Evolutionary conservation across 108 stramenopile genomes (phyloP).

Genomic region (Skeletonema marinoi): DNA sequence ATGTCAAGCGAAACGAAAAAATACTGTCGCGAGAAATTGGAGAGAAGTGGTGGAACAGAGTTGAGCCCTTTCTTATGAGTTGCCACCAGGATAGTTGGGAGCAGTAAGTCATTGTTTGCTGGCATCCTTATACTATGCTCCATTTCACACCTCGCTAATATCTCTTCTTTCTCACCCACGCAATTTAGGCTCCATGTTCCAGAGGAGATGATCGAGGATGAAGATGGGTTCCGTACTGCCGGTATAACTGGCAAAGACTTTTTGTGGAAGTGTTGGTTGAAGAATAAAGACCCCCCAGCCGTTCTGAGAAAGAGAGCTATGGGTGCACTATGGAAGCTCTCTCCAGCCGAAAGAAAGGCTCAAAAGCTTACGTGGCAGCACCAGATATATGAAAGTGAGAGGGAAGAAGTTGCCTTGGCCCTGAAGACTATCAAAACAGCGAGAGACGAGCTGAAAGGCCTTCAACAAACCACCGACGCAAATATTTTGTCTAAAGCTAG

Average conservation of each 20-base stretch:
- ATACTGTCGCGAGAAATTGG: not conserved
- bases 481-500: conserved; percentile 33
- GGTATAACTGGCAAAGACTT: not conserved
- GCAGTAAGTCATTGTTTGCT: not conserved
- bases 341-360: not conserved
- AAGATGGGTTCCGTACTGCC: not conserved
- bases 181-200: not conserved
- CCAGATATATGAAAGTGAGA: not conserved
- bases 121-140: not conserved
- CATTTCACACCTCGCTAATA: not conserved
- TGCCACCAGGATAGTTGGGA: not conserved
- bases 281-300: not conserved
- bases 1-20: not conserved
- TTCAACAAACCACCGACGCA: conserved; percentile 10
- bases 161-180: not conserved
- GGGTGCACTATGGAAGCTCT: not conserved
- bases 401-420: not conserved
- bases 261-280: not conserved
- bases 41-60: not conserved
- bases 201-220: not conserved
- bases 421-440: not conserved
- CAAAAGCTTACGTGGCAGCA: not conserved
- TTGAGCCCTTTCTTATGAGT: not conserved
- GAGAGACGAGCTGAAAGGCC: not conserved
- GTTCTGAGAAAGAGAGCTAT: not conserved